Evolutionary conservation across 164 flowering plant genomes (phyloP), one percentile per base, ranked within the genome.

Genomic region (Brasenia schreberi): DNA sequence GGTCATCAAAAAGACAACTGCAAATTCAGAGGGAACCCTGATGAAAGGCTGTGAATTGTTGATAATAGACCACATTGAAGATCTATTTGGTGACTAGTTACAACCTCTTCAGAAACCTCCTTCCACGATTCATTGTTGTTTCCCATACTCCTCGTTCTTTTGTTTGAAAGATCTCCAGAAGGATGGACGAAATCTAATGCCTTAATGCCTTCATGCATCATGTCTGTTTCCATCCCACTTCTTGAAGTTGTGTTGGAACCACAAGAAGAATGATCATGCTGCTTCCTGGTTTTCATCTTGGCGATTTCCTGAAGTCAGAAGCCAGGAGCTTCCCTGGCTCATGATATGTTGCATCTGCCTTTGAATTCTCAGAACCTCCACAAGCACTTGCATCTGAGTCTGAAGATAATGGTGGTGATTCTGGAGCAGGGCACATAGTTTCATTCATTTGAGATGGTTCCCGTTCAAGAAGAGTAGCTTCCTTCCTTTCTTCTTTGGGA

Each of bases 71-170:
- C 56, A 14, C 56, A 49, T 49, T 14, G 56, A 49, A 9, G 56
- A 49, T 14, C 2, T 9, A 49, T 5, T 33, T 19, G 27, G 16
- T 49, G 10, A 49, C 56, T 49, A 49, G 56, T 49, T 49, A 52
- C 67, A 75, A 90, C 98, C 97, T 76, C 97, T 76, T 87, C 91
- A 2, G 98, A 94, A 67, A 94, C 98, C 74, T 84, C 93, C 76
- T 91, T 94, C 97, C 97, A 87, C 10, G 89, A 79, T 52, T 94
- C 98, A 65, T 69, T 81, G 7, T 63, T 18, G 74, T 63, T 78
- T 77, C 72, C 71, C 18, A 61, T 42, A 69, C 68, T 84, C 82
- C 90, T 85, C 68, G 70, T 43, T 33, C 95, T 90, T 18, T 87
- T 89, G 64, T 69, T 77, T 62, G 65, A 70, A 64, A 66, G 64